Evolutionary conservation across 495 filamentous ascomycete genomes (phyloP), one percentile per base, ranked within the genome.

Genomic region (Barbatosphaeria neglecta): DNA sequence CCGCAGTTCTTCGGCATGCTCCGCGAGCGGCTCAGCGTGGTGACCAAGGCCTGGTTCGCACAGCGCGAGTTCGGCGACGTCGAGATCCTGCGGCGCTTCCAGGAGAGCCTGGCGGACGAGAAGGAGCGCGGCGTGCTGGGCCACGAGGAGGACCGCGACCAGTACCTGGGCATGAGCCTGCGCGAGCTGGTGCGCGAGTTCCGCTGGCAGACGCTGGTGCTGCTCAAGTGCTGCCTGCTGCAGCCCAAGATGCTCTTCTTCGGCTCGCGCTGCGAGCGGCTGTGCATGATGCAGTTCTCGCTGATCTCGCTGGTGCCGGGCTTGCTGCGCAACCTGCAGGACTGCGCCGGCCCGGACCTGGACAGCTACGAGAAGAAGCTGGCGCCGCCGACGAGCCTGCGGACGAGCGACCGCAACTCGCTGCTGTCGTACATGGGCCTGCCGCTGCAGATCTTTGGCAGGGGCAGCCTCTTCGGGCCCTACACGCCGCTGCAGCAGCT

Each of bases 211-310:
- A 95, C 88, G 7, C 61, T 98, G 51, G 87, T 98, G 22, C 69
- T 98, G 44, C 84, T 98, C 51, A 98, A 98, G 68, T 92, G 84
- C 58, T 80, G 85, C 57, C 68, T 98, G 53, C 66, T 98, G 53
- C 90, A 98, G 58, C 92, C 90, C 23, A 98, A 97, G 90, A 98
- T 97, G 89, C 81, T 98, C 28, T 97, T 98, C 69, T 98, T 97
- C 56, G 93, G 92, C 37, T 85, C 89, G 10, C 80, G 90, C 47
- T 97, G 92, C 60, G 92, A 98, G 61, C 76, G 85, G 27, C 65
- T 98, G 43, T 98, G 92, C 77, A 90, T 97, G 87, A 88, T 94
- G 62, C 92, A 98, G 58, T 98, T 97, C 63, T 90, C 90, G 3
- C 74, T 98, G 5, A 80, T 98, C 43, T 96, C 92, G 25, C 68